A percentile compares a stretch with the other conserved stretches of the same genome.
These are phyloP conservation scores for Metschnikowia koreensis DNA, from an alignment of 805 yeast species.

Conservation along the genomic window DNA sequence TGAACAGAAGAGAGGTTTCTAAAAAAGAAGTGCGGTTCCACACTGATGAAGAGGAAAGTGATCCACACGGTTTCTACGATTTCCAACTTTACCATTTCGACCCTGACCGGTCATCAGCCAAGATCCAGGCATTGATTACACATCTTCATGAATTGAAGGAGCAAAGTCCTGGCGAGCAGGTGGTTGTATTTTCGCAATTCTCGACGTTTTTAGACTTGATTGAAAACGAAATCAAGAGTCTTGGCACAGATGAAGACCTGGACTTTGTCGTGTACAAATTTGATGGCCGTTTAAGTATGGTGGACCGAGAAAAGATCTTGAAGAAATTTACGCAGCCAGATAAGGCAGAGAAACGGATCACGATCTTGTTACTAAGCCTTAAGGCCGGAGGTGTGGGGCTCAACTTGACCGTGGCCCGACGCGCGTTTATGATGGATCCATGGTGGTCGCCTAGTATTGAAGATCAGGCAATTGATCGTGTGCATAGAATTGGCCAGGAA, in stretches of 20 bases:
- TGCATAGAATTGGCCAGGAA: slow-evolving; percentile 87
- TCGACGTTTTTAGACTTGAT: slow-evolving; percentile 78
- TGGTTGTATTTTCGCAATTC: slow-evolving; percentile 89
- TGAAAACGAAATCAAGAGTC: slow-evolving; percentile 51
- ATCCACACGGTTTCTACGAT: slow-evolving; percentile 21
- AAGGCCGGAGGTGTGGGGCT: slow-evolving; percentile 96
- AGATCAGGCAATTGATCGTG: slow-evolving; percentile 86
- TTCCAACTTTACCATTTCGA: slow-evolving; percentile 43
- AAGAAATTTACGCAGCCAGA: slow-evolving; percentile 46
- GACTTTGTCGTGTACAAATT: slow-evolving; percentile 64
- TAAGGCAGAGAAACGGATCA: slow-evolving; percentile 30
- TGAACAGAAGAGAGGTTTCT: slow-evolving; percentile 27
- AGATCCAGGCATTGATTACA: slow-evolving; percentile 62
- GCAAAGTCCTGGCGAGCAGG: slow-evolving; percentile 63
- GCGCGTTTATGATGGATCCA: slow-evolving; percentile 90
- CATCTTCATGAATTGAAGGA: slow-evolving; percentile 56
- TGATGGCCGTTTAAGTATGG: slow-evolving; percentile 75
- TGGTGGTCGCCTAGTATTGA: slow-evolving; percentile 97
- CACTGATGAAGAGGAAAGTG: slow-evolving; percentile 23
- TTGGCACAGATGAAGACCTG: slow-evolving; percentile 27
- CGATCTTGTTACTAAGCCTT: slow-evolving; percentile 66
- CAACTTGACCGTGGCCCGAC: slow-evolving; percentile 79
- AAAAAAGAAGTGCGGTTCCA: slow-evolving; percentile 31
- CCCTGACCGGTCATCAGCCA: slow-evolving; percentile 63
- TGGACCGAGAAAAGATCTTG: slow-evolving; percentile 61